These are phyloP conservation scores for Spathaspora girioi DNA, from an alignment of 805 yeast genomes.

Conservation along the genomic window DNA sequence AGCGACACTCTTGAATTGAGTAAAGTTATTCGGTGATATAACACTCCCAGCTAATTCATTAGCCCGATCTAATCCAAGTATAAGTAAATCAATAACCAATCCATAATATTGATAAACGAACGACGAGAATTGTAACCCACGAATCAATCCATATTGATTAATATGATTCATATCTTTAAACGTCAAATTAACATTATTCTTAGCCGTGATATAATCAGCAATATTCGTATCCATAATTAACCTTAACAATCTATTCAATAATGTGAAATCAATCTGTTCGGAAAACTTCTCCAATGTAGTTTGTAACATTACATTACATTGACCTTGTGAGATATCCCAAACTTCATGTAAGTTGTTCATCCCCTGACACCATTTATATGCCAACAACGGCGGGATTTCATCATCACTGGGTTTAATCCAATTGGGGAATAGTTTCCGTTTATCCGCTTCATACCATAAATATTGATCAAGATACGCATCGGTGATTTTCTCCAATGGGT, in stretches of 20 bases:
- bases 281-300: conserved; percentile 65
- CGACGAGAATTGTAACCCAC: conserved; percentile 89
- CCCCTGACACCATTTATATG: conserved; percentile 93
- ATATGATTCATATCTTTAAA: conserved; percentile 95
- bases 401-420: conserved; percentile 96
- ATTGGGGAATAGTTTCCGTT: conserved; percentile 81
- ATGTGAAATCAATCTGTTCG: conserved; percentile 85
- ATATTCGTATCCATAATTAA: conserved; percentile 83
- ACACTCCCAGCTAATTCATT: conserved; percentile 80
- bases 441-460: conserved; percentile 92
- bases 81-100: conserved; percentile 70
- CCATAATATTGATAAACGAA: conserved; percentile 92
- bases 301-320: conserved; percentile 81
- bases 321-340: conserved; percentile 77
- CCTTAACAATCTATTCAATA: conserved; percentile 75
- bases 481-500: conserved; percentile 90
- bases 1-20: conserved; percentile 59
- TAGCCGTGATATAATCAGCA: conserved; percentile 92
- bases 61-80: conserved; percentile 86
- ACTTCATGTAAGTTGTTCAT: conserved; percentile 72
- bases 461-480: conserved; percentile 96
- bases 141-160: conserved; percentile 79
- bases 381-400: conserved; percentile 88
- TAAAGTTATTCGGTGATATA: conserved; percentile 67
- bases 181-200: conserved; percentile 75